Percentiles rank a stretch among this genome's conserved stretches.
Conservation (phyloP, 768 basidiomycete genomes). For the Xerocomellus dryophilus region DNA sequence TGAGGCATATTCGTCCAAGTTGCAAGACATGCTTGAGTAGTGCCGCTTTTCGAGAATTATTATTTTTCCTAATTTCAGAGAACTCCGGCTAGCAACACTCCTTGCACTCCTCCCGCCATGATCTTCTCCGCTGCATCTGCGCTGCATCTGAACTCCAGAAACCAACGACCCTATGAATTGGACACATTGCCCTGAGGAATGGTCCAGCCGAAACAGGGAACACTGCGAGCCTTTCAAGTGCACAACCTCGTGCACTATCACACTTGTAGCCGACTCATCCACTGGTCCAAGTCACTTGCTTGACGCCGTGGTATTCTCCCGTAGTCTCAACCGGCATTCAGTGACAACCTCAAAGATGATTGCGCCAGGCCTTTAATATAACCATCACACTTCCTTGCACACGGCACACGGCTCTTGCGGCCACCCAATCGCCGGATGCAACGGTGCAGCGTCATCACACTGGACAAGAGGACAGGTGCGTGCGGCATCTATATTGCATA, state of each 20-base stretch:
- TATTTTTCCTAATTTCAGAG: slow-evolving; percentile 29
- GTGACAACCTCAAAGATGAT: slow-evolving; percentile 7
- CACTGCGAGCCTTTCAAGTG: background rate
- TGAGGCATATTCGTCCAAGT: slow-evolving; percentile 5
- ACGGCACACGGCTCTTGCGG: slow-evolving; percentile 11
- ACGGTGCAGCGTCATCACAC: background rate
- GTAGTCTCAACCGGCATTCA: background rate
- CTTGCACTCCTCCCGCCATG: slow-evolving; percentile 30
- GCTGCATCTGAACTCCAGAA: slow-evolving; percentile 9
- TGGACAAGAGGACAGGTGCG: slow-evolving; percentile 10
- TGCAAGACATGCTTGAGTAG: slow-evolving; percentile 6
- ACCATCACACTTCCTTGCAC: slow-evolving; percentile 16
- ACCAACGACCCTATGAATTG: background rate
- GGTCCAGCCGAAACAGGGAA: slow-evolving; percentile 2
- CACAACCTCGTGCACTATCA: slow-evolving; percentile 5
- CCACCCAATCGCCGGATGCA: slow-evolving; percentile 26
- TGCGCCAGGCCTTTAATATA: slow-evolving; percentile 22
- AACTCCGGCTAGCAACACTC: slow-evolving; percentile 29
- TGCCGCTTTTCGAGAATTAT: slow-evolving; percentile 31
- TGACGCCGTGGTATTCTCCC: background rate
- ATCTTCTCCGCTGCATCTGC: slow-evolving; percentile 9
- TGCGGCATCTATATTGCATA: background rate
- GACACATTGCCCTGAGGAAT: slow-evolving; percentile 2
- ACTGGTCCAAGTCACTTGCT: slow-evolving; percentile 1
- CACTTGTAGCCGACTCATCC: slow-evolving; percentile 2